Conservation (phyloP, 495 filamentous ascomycete genomes). For the Cudoniella acicularis region DNA sequence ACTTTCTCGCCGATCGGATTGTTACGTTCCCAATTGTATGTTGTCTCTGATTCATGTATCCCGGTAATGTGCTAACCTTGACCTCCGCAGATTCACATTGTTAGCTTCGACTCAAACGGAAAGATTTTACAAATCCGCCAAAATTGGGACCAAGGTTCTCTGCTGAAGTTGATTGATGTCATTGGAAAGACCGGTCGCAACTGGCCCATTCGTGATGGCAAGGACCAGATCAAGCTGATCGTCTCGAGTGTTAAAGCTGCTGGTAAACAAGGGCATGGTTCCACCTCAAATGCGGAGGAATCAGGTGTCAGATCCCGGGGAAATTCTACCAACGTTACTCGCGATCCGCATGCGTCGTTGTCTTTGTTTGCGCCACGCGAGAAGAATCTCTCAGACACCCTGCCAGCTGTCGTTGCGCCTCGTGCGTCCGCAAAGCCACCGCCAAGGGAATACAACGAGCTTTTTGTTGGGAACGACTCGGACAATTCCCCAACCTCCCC, state of each 20-base stretch:
- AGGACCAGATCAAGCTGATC: constrained; percentile 78
- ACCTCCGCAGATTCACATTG: constrained; percentile 74
- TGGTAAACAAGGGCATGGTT: constrained; percentile 13
- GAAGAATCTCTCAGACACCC: constrained; percentile 38
- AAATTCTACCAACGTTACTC: constrained; percentile 46
- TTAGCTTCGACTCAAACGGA: constrained; percentile 69
- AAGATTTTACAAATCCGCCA: constrained; percentile 83
- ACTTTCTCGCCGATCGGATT: constrained; percentile 81
- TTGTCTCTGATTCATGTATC: constrained; percentile 12
- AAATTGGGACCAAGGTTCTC: constrained; percentile 91
- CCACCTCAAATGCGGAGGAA: constrained; percentile 21
- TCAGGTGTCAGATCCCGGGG: constrained; percentile 35
- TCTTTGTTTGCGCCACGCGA: constrained; percentile 66
- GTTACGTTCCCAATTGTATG: constrained; percentile 81
- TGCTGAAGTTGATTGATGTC: constrained; percentile 89
- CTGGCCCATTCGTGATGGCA: constrained; percentile 91
- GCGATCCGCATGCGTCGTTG: constrained; percentile 73
- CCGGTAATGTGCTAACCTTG: constrained; percentile 28
- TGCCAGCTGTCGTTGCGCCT: constrained; percentile 49
- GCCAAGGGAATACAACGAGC: constrained; percentile 57
- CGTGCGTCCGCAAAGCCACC: constrained; percentile 56
- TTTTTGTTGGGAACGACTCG: constrained; percentile 53
- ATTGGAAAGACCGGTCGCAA: constrained; percentile 84
- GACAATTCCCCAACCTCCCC: constrained; percentile 26
- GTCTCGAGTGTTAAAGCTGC: constrained; percentile 42